A percentile compares a stretch with the other conserved stretches of the same genome.
Evolutionary conservation across 2,329 filamentous ascomycete genomes (phyloP).

Genomic region (Aureobasidium sp.): DNA sequence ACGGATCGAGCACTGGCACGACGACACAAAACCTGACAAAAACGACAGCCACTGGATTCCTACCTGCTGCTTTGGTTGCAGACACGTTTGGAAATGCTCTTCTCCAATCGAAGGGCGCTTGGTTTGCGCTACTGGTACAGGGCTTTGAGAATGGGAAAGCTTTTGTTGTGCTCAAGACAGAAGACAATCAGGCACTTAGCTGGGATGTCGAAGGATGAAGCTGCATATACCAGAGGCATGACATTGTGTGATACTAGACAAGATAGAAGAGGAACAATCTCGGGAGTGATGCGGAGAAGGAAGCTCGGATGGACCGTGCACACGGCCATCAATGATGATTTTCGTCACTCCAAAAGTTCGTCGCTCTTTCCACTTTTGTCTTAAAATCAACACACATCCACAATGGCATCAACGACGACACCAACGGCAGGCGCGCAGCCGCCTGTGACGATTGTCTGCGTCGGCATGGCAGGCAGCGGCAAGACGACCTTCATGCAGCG

Average conservation of each 20-base stretch:
- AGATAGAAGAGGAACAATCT: not conserved
- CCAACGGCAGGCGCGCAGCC: conserved; percentile 23
- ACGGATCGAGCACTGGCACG: not conserved
- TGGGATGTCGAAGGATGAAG: conserved; percentile 27
- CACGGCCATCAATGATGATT: conserved; percentile 1
- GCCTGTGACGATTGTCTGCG: conserved; percentile 79
- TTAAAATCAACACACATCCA: not conserved
- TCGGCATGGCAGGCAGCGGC: conserved; percentile 96
- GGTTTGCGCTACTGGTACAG: conserved; percentile 27
- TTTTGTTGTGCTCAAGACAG: conserved; percentile 25
- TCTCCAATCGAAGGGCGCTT: conserved; percentile 23
- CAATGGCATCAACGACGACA: conserved; percentile 3
- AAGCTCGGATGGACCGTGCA: not conserved
- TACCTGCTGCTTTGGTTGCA: conserved; percentile 31
- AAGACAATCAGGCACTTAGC: conserved; percentile 21
- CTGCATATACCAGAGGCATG: not conserved
- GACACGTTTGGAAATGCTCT: conserved; percentile 25
- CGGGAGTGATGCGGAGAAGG: not conserved
- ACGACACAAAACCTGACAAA: conserved; percentile 26
- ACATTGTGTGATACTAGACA: too few relatives aligned
- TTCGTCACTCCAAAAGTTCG: conserved; percentile 6
- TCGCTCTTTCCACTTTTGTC: not conserved
- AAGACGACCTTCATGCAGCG: conserved; percentile 99
- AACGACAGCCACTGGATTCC: conserved; percentile 39
- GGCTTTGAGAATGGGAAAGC: conserved; percentile 24